phyloP scores from a whole-genome alignment of 2,329 filamentous ascomycete species.

The Fusarium paranaense region DNA sequence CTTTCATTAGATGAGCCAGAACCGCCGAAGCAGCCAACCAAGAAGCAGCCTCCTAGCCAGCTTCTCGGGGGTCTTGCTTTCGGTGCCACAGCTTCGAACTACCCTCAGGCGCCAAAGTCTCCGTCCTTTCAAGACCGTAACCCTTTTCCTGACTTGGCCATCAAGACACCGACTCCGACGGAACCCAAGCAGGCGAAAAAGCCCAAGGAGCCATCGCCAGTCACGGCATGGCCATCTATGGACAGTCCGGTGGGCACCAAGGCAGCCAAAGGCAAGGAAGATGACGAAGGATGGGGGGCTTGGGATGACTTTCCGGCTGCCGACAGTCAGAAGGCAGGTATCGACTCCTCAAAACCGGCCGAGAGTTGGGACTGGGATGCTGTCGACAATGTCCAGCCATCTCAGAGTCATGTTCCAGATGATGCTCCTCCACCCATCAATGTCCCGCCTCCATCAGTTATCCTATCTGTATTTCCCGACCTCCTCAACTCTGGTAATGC shows the following conservation, averaged over 20 bases:
- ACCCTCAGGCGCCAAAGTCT: conserved; percentile 62
- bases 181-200: conserved; percentile 50
- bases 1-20: conserved; percentile 53
- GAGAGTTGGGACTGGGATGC: conserved; percentile 65
- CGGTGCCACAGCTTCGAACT: conserved; percentile 44
- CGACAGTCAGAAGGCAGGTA: conserved; percentile 30
- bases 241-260: conserved; percentile 35
- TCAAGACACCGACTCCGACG: conserved; percentile 56
- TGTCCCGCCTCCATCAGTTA: conserved; percentile 86
- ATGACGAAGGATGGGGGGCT: conserved; percentile 63
- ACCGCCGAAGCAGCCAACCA: conserved; percentile 25
- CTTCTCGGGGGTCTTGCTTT: conserved; percentile 48
- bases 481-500: conserved; percentile 75
- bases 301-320: conserved; percentile 59
- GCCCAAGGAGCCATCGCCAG: conserved; percentile 52
- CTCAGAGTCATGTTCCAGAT: conserved; percentile 31
- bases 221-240: conserved; percentile 60
- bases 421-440: conserved; percentile 78
- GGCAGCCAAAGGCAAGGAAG: conserved; percentile 30
- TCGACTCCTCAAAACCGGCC: conserved; percentile 27
- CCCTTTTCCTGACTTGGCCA: conserved; percentile 61
- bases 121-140: conserved; percentile 66
- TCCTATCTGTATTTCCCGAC: conserved; percentile 80
- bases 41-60: conserved; percentile 46
- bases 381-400: conserved; percentile 48